These are phyloP conservation scores for Thermothielavioides terrestris DNA, from an alignment of 495 filamentous ascomycete genomes.

Conservation along the genomic window DNA sequence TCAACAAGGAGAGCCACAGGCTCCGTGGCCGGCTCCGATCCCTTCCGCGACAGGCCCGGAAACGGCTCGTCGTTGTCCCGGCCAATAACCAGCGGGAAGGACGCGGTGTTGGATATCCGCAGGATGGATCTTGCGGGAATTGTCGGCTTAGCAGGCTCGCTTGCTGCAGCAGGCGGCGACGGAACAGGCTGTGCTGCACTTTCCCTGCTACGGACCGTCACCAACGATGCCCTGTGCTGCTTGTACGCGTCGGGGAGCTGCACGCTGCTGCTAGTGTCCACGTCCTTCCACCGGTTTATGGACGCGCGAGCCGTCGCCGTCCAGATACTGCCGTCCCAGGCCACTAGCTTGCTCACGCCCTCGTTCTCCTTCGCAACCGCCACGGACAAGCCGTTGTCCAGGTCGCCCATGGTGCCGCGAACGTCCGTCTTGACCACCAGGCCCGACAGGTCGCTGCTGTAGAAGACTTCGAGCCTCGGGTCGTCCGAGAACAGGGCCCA, in stretches of 20 bases:
- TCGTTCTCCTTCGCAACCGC: constrained; percentile 87
- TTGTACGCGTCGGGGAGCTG: constrained; percentile 47
- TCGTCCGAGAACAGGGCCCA: constrained; percentile 92
- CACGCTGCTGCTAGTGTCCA: constrained; percentile 57
- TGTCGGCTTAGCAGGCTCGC: constrained; percentile 44
- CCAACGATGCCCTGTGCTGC: constrained; percentile 46
- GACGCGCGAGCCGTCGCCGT: constrained; percentile 88
- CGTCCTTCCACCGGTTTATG: constrained; percentile 88
- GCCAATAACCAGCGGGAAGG: constrained; percentile 49
- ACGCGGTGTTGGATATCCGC: constrained; percentile 73
- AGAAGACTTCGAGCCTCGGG: constrained; percentile 77
- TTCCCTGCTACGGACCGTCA: constrained; percentile 29
- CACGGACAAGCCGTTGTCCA: constrained; percentile 83
- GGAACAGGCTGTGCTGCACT: constrained; percentile 10
- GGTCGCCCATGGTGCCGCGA: constrained; percentile 56
- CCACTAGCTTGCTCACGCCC: constrained; percentile 76
- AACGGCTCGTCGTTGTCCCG: constrained; percentile 35
- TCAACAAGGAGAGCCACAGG: constrained; percentile 47
- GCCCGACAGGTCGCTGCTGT: constrained; percentile 86
- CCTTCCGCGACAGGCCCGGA: constrained; percentile 43
- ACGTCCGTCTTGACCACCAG: constrained; percentile 91
- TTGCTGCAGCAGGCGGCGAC: constrained; percentile 14
- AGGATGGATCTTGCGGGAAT: constrained; percentile 71
- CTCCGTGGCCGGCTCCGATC: constrained; percentile 54
- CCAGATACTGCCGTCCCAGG: constrained; percentile 77